Evolutionary conservation across 192 early-diverging fungal species (phyloP).

Genomic region (Podila epigama): DNA sequence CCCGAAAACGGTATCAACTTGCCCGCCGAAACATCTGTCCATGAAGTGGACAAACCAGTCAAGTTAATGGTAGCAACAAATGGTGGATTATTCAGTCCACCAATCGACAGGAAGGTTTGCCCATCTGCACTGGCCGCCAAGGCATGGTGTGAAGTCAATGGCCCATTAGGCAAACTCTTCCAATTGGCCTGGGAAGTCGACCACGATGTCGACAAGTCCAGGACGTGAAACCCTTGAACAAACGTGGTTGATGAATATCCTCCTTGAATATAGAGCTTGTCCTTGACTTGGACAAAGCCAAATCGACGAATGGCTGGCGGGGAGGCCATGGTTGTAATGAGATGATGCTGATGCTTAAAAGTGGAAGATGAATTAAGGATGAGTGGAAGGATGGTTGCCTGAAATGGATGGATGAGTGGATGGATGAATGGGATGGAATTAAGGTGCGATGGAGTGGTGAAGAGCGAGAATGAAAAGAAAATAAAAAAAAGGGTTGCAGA

Average conservation of each 20-base stretch:
- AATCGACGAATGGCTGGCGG: constrained; percentile 8
- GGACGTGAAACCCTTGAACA: background rate
- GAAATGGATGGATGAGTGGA: background rate
- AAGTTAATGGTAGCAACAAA: background rate
- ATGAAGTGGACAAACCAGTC: too few species aligned
- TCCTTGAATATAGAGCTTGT: constrained; percentile 29
- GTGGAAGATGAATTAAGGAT: background rate
- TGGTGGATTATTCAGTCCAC: background rate
- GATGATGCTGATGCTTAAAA: too few species aligned
- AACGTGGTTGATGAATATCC: background rate
- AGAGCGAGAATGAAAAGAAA: background rate
- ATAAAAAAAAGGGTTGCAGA: background rate
- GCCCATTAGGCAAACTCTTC: constrained; percentile 1
- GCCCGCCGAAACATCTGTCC: too few species aligned
- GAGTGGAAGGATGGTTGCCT: background rate
- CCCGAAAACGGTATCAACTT: too few species aligned
- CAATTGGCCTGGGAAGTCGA: background rate
- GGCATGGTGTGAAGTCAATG: constrained; percentile 9
- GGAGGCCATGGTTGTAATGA: too few species aligned
- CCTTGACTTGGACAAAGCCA: constrained; percentile 3
- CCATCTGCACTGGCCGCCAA: constrained; percentile 1
- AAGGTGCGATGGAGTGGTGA: background rate
- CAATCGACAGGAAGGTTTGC: background rate
- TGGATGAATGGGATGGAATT: background rate
- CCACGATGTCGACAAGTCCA: constrained; percentile 26